Base-by-base conservation (phyloP, 78 protist genomes). In the Thecamonas trahens region DNA sequence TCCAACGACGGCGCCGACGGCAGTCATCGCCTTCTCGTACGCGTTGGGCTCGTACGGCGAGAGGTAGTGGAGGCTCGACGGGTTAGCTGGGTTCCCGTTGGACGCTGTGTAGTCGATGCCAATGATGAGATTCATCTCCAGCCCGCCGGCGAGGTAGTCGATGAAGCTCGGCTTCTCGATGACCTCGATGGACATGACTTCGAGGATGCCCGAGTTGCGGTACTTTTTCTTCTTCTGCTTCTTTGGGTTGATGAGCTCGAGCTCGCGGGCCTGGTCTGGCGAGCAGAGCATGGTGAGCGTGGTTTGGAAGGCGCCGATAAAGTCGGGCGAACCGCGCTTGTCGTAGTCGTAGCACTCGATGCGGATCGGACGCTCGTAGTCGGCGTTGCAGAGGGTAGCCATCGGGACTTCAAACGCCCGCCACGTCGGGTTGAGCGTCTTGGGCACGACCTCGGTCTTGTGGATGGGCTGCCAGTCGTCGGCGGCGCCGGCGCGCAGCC, bases 51-150 rank as follows among this genome's bases (percentile, higher is more conserved):
- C 1, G 26, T 69, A 32, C 32, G 79, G 61, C n/a, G n/a, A n/a
- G n/a, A n/a, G n/a, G n/a, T n/a, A n/a, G 59, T 84, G 89, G 28
- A 84, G 85, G 13, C 76, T 61, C 28, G 35, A 1, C 26, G 77
- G 78, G 28, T 79, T 2, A 3, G 6, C 32, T 3, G 82, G 85
- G 50, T 67, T 50, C n/a, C 72, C 85, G 65, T 92, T 92, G 44
- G 79, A 59, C 22, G 65, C 90, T 9, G 97, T 92, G 71, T 87
- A 92, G 76, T 92, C 97, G 67, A 92, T 77, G 58, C 87, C 94
- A 20, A 82, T 73, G 28, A 68, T 28, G 49, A 84, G 47, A 28
- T 29, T n/a, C 22, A 91, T 32, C 72, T 87, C 84, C 52, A 61
- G 39, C n/a, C 90, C 92, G 28, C 84, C 78, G 6, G 22, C 42